Percentiles rank a stretch among this genome's conserved stretches.
These are phyloP conservation scores for Salvia splendens DNA, from an alignment of 257 asterid species.

Conservation along the genomic window DNA sequence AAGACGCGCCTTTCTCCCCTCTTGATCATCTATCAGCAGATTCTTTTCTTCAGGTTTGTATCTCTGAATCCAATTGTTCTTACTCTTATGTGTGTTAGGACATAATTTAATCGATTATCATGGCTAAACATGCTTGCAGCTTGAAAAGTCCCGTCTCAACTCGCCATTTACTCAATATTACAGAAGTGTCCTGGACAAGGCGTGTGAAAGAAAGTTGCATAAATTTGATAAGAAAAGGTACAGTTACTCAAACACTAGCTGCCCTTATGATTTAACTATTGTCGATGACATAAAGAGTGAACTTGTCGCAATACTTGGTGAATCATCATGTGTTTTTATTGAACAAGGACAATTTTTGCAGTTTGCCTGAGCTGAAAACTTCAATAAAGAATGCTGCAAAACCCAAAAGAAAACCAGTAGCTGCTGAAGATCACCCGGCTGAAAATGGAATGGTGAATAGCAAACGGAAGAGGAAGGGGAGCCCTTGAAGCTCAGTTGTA, in stretches of 20 bases:
- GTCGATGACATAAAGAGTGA: too few relatives aligned
- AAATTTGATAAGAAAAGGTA: constrained; percentile 54
- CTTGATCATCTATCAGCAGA: constrained; percentile 78
- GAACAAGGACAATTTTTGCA: constrained; percentile 31
- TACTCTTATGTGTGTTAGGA: constrained; percentile 6
- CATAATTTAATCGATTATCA: constrained; percentile 24
- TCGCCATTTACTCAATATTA: constrained; percentile 76
- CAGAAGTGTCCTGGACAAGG: constrained; percentile 72
- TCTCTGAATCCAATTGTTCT: constrained; percentile 18
- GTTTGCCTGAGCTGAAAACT: constrained; percentile 41
- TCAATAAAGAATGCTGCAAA: constrained; percentile 41
- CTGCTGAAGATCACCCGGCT: constrained; percentile 25
- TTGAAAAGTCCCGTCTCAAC: constrained; percentile 64
- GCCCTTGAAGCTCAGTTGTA: constrained; percentile 24
- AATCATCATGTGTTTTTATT: background rate
- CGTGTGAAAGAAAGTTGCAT: constrained; percentile 54
- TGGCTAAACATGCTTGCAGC: constrained; percentile 45
- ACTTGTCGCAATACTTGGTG: too few relatives aligned
- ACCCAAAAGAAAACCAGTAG: constrained; percentile 32
- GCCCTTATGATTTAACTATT: background rate
- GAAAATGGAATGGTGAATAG: constrained; percentile 33
- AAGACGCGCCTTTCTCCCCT: constrained; percentile 83
- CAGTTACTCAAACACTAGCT: constrained; percentile 8
- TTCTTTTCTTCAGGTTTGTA: constrained; percentile 81
- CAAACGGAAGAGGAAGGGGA: constrained; percentile 26